phyloP scores from a whole-genome alignment of 169 alveolate species.

The Eimeria sp. region DNA sequence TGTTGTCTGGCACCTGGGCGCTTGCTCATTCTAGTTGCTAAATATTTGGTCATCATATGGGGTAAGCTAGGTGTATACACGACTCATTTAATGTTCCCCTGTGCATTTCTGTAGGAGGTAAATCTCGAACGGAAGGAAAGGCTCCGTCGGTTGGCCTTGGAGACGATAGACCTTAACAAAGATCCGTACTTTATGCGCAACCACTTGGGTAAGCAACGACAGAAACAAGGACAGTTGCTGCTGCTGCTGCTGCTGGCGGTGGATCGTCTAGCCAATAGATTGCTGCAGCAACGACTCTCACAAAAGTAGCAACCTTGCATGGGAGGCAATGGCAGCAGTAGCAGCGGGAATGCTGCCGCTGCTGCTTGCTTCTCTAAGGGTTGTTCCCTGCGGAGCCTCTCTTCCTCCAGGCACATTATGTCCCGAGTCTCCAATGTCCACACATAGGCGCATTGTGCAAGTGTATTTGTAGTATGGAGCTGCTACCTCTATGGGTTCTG shows the following conservation, averaged over 20 bases:
- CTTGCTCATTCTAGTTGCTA: neutral
- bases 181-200: slow-evolving; percentile 98
- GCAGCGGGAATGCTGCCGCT: neutral
- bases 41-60: neutral
- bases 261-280: neutral
- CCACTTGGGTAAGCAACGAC: slow-evolving; percentile 93
- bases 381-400: neutral
- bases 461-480: neutral
- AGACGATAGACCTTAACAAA: slow-evolving; percentile 97
- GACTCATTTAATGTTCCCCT: neutral
- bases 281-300: neutral
- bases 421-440: neutral
- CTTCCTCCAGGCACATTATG: too few species aligned
- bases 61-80: neutral
- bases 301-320: neutral
- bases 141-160: slow-evolving; percentile 97
- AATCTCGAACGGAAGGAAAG: slow-evolving; percentile 98
- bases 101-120: slow-evolving; percentile 86
- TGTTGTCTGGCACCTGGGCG: neutral
- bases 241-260: neutral
- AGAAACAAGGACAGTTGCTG: neutral
- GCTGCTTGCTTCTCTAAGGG: neutral
- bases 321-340: neutral
- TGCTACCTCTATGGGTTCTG: neutral
- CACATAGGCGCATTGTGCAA: neutral